Evolutionary conservation across 129 eudicot species (phyloP), one percentile per base, ranked within the genome.

Genomic region (Oenanthe sinensis): DNA sequence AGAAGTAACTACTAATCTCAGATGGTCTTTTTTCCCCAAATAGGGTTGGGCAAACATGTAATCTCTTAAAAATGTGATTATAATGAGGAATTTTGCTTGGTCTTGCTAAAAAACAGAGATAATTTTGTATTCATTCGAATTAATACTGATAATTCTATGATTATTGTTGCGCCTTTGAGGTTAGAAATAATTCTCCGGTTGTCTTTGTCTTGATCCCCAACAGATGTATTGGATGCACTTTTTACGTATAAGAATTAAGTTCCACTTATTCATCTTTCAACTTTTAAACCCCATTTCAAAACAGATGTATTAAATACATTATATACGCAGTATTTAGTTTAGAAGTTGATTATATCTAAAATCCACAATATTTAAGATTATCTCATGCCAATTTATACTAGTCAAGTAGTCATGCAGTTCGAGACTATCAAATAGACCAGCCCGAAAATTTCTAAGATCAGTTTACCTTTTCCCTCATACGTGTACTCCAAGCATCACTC

Each of bases 401-500:
- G 39, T 28, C 60, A 26, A 46, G 77, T 3, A 22, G 39, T 28
- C 60, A 26, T 74, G 77, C 58, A 74, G 48, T 40, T 74, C 43
- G 11, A 37, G 52, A 67, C 54, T 50, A 72, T 46, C 19, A 47
- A n/a, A 58, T 11, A 22, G n/a, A 42, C 46, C 71, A 58, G 37
- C 54, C 62, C 26, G 30, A 30, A 62, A 5, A 46, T 72, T 48
- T 60, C 4, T 60, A 60, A 9, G 68, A 60, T 24, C 9, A 39
- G 42, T 47, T 71, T 46, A 91, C 97, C 97, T 91, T 94, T 85
- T 94, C 98, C 84, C 98, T 83, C 98, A 94, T 94, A 8, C 97
- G 93, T 77, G 92, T 82, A 74, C 98, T 94, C 98, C 98, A 94
- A 39, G 98, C 97, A 84, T 94, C 98, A 62, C 84, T 91, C 75